These are phyloP conservation scores for Penicillium janthinellum DNA, from an alignment of 2,329 filamentous ascomycete genomes.

Conservation along the genomic window DNA sequence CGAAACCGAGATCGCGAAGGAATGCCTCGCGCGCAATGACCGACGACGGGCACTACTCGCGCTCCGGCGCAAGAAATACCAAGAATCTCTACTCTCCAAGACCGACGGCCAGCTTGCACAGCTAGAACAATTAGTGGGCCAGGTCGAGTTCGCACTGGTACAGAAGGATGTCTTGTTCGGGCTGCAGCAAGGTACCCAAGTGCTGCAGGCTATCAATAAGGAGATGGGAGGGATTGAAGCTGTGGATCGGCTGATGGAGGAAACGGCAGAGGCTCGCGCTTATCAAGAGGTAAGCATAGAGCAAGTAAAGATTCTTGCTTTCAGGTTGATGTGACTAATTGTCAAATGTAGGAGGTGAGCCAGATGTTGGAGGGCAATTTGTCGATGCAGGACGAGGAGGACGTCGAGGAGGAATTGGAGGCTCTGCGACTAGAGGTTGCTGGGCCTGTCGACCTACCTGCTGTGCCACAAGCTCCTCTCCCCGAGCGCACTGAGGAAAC, in stretches of 20 bases:
- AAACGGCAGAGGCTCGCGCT: slow-evolving; percentile 83
- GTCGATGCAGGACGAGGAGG: slow-evolving; percentile 93
- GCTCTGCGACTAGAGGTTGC: slow-evolving; percentile 69
- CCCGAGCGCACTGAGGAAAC: slow-evolving; percentile 17
- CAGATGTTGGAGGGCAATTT: slow-evolving; percentile 87
- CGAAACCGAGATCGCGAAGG: slow-evolving; percentile 81
- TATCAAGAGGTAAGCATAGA: slow-evolving; percentile 74
- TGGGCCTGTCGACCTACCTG: slow-evolving; percentile 40
- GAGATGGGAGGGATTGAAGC: slow-evolving; percentile 96
- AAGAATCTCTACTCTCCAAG: slow-evolving; percentile 83
- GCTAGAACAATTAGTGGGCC: slow-evolving; percentile 82
- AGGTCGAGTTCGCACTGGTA: slow-evolving; percentile 93
- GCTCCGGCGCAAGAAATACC: slow-evolving; percentile 93
- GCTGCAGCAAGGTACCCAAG: slow-evolving; percentile 84
- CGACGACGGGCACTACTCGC: slow-evolving; percentile 82
- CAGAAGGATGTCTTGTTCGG: slow-evolving; percentile 96
- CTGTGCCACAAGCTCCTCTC: slow-evolving; percentile 38
- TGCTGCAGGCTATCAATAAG: slow-evolving; percentile 85
- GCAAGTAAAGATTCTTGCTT: not conserved
- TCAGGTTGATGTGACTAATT: slow-evolving; percentile 9
- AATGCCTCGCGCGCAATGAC: slow-evolving; percentile 79
- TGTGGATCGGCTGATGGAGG: slow-evolving; percentile 93
- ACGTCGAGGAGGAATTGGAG: slow-evolving; percentile 93
- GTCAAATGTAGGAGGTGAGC: slow-evolving; percentile 75
- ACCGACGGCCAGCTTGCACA: slow-evolving; percentile 94